Conservation (phyloP, 768 basidiomycete species). For the Gloeophyllum trabeum region DNA sequence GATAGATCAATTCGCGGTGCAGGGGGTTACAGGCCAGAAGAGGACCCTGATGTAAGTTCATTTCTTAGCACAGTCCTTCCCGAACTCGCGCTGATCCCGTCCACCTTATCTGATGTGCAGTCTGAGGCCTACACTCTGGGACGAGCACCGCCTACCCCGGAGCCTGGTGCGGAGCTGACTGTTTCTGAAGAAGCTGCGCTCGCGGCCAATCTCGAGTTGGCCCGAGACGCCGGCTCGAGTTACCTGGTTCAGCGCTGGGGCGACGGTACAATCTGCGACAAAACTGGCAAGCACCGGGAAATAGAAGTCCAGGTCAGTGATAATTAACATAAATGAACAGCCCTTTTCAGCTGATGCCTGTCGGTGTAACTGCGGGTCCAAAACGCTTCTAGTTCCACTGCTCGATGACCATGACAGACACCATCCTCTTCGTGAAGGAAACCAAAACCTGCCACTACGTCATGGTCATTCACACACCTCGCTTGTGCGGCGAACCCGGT, state of each 20-base stretch:
- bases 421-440: slow-evolving; percentile 86
- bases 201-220: slow-evolving; percentile 64
- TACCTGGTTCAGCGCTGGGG: slow-evolving; percentile 92
- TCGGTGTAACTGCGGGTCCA: slow-evolving; percentile 6
- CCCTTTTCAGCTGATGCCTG: slow-evolving; percentile 1
- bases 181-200: slow-evolving; percentile 55
- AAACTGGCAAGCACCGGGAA: slow-evolving; percentile 77
- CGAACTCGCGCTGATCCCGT: slow-evolving; percentile 12
- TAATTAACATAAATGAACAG: slow-evolving; percentile 5
- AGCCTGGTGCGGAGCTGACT: slow-evolving; percentile 52
- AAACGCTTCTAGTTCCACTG: slow-evolving; percentile 67
- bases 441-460: slow-evolving; percentile 91
- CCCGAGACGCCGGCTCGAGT: slow-evolving; percentile 68
- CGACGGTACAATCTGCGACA: slow-evolving; percentile 89
- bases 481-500: slow-evolving; percentile 86
- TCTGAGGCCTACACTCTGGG: slow-evolving; percentile 75
- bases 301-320: slow-evolving; percentile 85
- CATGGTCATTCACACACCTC: slow-evolving; percentile 88
- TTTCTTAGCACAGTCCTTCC: slow-evolving; percentile 7
- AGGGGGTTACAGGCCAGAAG: slow-evolving; percentile 71
- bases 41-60: slow-evolving; percentile 68
- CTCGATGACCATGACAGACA: slow-evolving; percentile 88
- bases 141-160: slow-evolving; percentile 48
- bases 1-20: slow-evolving; percentile 9
- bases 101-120: slow-evolving; percentile 20